Conservation (phyloP, 441 rosid genomes). For the Dalechampia spathulata region DNA sequence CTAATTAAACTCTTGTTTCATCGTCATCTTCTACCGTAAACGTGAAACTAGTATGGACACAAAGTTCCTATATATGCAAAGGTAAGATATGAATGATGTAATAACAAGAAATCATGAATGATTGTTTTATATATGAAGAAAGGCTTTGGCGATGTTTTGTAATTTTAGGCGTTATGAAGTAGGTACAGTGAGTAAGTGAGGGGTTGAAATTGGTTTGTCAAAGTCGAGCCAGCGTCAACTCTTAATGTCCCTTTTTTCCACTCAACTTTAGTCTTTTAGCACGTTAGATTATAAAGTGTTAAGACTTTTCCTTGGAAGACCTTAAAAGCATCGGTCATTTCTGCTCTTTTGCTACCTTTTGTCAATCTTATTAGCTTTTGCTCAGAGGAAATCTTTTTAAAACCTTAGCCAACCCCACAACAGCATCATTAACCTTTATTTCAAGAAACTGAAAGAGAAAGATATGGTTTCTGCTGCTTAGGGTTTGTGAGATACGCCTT, state of each 20-base stretch:
- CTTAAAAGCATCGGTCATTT: conserved; percentile 10
- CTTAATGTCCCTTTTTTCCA: neutral
- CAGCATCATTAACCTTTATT: neutral
- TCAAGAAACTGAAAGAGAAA: neutral
- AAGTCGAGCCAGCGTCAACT: conserved; percentile 22
- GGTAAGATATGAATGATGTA: too few species aligned
- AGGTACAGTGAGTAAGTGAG: neutral
- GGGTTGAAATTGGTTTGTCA: conserved; percentile 11
- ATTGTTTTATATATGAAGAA: too few species aligned
- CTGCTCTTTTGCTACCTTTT: conserved; percentile 17
- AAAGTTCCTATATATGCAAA: neutral
- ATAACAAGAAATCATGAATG: too few species aligned
- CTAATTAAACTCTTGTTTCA: neutral
- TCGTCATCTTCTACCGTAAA: too few species aligned
- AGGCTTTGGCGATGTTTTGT: conserved; percentile 10
- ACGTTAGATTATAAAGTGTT: conserved; percentile 11
- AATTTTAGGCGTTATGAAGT: conserved; percentile 21
- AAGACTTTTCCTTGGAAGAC: conserved; percentile 8
- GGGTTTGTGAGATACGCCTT: conserved; percentile 21
- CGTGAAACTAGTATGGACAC: neutral
- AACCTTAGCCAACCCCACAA: conserved; percentile 10
- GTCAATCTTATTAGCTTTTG: conserved; percentile 12
- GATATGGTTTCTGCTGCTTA: conserved; percentile 3
- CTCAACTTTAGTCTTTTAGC: conserved; percentile 13
- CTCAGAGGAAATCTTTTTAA: conserved; percentile 18